Conservation (phyloP, 2,329 filamentous ascomycete species). For the Stachybotrys elegans region DNA sequence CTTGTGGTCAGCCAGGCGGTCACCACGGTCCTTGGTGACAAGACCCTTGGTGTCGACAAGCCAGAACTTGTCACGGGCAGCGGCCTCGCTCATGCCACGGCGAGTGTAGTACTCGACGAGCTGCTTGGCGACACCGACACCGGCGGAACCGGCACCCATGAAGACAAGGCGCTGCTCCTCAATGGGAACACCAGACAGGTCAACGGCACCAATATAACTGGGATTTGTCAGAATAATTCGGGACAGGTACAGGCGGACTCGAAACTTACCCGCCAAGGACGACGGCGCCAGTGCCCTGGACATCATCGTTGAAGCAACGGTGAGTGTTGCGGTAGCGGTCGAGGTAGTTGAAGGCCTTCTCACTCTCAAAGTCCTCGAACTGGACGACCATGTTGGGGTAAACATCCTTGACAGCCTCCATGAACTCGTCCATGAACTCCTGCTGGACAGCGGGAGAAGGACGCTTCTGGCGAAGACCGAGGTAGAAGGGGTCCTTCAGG, state of each 20-base stretch:
- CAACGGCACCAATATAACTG: slow-evolving; percentile 66
- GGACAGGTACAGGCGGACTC: slow-evolving; percentile 26
- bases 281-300: slow-evolving; percentile 94
- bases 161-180: slow-evolving; percentile 94
- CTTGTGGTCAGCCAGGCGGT: slow-evolving; percentile 89
- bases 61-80: slow-evolving; percentile 89
- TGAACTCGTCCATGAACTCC: slow-evolving; percentile 95
- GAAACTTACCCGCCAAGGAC: slow-evolving; percentile 70
- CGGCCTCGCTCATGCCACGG: slow-evolving; percentile 81
- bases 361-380: slow-evolving; percentile 96
- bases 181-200: slow-evolving; percentile 76
- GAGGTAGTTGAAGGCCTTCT: slow-evolving; percentile 84
- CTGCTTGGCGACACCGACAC: slow-evolving; percentile 96
- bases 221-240: slow-evolving; percentile 47
- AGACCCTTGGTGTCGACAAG: slow-evolving; percentile 96
- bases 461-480: slow-evolving; percentile 82
- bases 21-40: slow-evolving; percentile 86
- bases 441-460: slow-evolving; percentile 72
- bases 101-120: slow-evolving; percentile 96
- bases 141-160: slow-evolving; percentile 90
- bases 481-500: slow-evolving; percentile 71
- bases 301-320: slow-evolving; percentile 98
- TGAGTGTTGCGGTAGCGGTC: slow-evolving; percentile 83
- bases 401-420: slow-evolving; percentile 79
- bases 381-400: slow-evolving; percentile 70